Evolutionary conservation across 2,329 filamentous ascomycete genomes (phyloP), one percentile per base, ranked within the genome.

Genomic region (Aspergillus hiratsukae): DNA sequence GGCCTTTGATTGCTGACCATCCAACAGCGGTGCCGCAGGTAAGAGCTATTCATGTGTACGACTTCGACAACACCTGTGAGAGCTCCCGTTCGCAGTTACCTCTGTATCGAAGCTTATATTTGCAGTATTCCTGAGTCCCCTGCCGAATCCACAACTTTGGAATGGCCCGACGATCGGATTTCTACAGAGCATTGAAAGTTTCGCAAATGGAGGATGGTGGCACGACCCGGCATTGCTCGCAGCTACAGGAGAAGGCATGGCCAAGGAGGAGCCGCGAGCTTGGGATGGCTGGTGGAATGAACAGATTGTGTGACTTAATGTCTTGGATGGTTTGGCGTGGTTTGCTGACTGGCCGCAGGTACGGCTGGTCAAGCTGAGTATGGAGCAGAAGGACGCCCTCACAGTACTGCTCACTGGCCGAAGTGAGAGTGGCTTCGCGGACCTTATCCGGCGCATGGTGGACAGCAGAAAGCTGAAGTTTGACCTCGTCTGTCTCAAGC

Each of bases 221-320:
- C 94, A 99, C 74, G 92, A 97, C 69, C 83, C 85, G 46, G 85
- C 85, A 61, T 92, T 99, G 60, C 85, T 99, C 25, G 85, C 88
- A 10, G 87, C 92, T 1, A 96, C 91, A 1, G 94, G 94, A 52
- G 83, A 91, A 56, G 94, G 94, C 17, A 72, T 87, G 5, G 90
- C 90, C 52, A 84, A 83, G 56, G 94, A 97, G 75, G 92, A 97
- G 72, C 79, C 83, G 45, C 85, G 86, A 25, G 92, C 84, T 9
- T 99, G 93, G 93, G 79, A 89, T 56, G 91, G 91, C 37, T 97
- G 90, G 89, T 99, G 94, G 94, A 97, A 97, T 69, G 93, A 97
- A 70, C 86, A 88, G 65, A 87, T 99, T 63, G 84, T 82, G 64
- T 57, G 87, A 85, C 37, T 50, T 53, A 48, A 55, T 19, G 21